These are phyloP conservation scores for Penicillium sp. DNA, from an alignment of 2,329 filamentous ascomycete species.

Conservation along the genomic window DNA sequence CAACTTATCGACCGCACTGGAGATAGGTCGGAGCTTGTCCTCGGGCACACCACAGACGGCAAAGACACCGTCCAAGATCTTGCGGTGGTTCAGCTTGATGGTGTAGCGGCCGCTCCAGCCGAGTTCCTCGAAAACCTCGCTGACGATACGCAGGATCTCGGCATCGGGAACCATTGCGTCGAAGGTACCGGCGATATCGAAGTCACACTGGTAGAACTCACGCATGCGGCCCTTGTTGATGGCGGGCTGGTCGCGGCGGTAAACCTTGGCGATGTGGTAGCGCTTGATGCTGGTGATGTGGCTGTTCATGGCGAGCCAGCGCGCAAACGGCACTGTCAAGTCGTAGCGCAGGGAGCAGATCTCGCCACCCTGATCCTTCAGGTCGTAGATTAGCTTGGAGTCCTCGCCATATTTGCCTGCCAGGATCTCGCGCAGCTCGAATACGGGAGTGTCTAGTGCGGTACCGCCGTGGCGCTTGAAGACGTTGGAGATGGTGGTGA, in stretches of 20 bases:
- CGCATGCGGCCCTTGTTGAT: conserved; percentile 91
- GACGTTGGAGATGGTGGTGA: conserved; percentile 69
- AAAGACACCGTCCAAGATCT: conserved; percentile 90
- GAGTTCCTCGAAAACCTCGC: conserved; percentile 79
- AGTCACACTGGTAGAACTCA: conserved; percentile 97
- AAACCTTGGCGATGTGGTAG: conserved; percentile 94
- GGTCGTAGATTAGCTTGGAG: conserved; percentile 86
- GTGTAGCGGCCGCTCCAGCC: conserved; percentile 72
- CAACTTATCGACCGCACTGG: conserved; percentile 90
- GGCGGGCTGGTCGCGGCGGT: conserved; percentile 75
- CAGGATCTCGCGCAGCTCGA: conserved; percentile 82
- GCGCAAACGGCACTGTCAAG: conserved; percentile 83
- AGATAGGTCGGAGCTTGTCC: conserved; percentile 85
- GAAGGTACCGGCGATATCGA: conserved; percentile 84
- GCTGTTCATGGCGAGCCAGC: conserved; percentile 90
- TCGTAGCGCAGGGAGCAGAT: conserved; percentile 82
- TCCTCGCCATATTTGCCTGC: conserved; percentile 91
- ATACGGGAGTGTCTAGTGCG: conserved; percentile 77
- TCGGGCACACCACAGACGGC: conserved; percentile 83
- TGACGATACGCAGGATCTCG: conserved; percentile 79
- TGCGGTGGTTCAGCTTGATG: conserved; percentile 93
- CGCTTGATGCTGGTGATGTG: conserved; percentile 81
- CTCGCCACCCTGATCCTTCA: conserved; percentile 84
- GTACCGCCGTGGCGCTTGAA: conserved; percentile 82
- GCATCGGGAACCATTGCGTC: conserved; percentile 91